These are phyloP conservation scores for Syzygium oleosum DNA, from an alignment of 345 rosid genomes.

Conservation along the genomic window DNA sequence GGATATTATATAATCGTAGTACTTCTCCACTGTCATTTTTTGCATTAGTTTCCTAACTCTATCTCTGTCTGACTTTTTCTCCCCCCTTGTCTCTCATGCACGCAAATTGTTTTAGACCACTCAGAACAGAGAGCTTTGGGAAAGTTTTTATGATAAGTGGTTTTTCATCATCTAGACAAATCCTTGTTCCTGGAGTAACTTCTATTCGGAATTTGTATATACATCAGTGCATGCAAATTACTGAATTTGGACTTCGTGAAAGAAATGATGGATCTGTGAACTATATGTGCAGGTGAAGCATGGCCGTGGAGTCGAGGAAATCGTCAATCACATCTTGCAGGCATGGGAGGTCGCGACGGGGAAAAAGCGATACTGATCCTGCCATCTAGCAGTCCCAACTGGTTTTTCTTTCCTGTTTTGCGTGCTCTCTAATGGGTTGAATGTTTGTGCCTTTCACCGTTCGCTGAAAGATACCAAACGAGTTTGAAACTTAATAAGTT, in stretches of 20 bases:
- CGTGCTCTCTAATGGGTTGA: neutral
- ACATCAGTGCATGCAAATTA: neutral
- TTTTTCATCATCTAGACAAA: neutral
- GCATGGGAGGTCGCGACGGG: constrained; percentile 83
- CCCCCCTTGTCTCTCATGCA: neutral
- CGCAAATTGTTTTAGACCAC: neutral
- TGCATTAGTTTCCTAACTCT: neutral
- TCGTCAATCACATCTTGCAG: constrained; percentile 62
- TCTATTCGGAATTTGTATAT: neutral
- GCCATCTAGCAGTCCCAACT: neutral
- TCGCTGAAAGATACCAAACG: neutral
- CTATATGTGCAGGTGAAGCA: constrained; percentile 58
- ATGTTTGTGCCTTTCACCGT: neutral
- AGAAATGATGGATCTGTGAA: neutral
- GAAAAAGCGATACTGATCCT: constrained; percentile 33
- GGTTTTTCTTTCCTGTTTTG: neutral
- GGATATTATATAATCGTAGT: neutral
- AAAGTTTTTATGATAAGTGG: neutral
- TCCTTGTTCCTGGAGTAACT: neutral
- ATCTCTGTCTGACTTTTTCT: neutral
- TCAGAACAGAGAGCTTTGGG: neutral
- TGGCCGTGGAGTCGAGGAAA: constrained; percentile 66
- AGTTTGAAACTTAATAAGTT: neutral
- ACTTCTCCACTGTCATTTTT: neutral
- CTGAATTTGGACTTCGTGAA: no score